phyloP scores from a whole-genome alignment of 1,284 basidiomycete genomes.

The Neonothopanus nambi region DNA sequence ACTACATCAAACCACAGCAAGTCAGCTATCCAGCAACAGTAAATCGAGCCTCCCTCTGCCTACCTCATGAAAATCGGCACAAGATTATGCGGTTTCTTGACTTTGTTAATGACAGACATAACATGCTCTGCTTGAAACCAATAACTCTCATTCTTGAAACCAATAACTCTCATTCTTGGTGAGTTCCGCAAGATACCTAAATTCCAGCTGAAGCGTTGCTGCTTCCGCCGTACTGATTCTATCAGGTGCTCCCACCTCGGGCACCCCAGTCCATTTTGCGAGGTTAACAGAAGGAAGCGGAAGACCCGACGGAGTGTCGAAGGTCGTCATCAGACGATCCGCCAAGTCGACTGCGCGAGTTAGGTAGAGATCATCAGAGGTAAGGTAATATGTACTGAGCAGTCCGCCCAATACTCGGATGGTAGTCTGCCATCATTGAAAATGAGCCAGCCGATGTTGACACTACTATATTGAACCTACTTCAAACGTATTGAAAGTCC shows the following conservation, averaged over 20 bases:
- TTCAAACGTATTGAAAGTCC: conserved; percentile 22
- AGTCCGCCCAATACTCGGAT: conserved; percentile 21
- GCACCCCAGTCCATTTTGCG: conserved; percentile 38
- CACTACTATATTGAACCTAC: conserved; percentile 4
- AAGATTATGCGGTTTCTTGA: conserved; percentile 61
- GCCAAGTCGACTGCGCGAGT: conserved; percentile 18
- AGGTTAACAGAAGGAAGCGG: conserved; percentile 18
- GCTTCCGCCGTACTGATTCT: conserved; percentile 67
- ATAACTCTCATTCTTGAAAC: conserved; percentile 60
- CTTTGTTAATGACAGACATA: conserved; percentile 56
- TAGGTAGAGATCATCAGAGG: conserved; percentile 17
- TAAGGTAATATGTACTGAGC: conserved; percentile 16
- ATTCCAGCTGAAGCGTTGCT: conserved; percentile 65
- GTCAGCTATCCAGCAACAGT: conserved; percentile 1
- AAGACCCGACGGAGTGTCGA: conserved; percentile 17
- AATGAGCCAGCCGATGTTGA: not conserved
- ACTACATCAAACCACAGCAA: conserved; percentile 32
- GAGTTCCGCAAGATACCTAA: conserved; percentile 68
- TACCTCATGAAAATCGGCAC: conserved; percentile 79
- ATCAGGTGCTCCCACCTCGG: conserved; percentile 54
- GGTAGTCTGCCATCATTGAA: conserved; percentile 9
- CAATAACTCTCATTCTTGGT: conserved; percentile 66
- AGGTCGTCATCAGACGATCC: conserved; percentile 16
- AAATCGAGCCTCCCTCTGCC: conserved; percentile 22
- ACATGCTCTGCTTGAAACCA: conserved; percentile 70